These are phyloP conservation scores for Cyberlindnera xishuangbannaensis DNA, from an alignment of 805 yeast genomes.

Conservation along the genomic window DNA sequence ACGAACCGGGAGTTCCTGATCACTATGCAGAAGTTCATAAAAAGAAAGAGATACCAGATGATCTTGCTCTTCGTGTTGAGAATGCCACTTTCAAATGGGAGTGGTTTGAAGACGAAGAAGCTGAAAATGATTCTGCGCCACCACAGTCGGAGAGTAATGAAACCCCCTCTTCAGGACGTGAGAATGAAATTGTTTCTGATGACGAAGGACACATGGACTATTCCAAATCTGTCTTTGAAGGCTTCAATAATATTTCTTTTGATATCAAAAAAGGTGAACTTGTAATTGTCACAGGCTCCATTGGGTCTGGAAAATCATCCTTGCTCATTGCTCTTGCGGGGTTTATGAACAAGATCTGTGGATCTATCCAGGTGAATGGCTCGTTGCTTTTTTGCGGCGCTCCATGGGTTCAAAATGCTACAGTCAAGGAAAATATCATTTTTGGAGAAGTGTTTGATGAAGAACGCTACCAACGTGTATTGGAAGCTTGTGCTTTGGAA, in stretches of 20 bases:
- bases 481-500: constrained; percentile 53
- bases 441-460: constrained; percentile 52
- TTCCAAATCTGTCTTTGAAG: constrained; percentile 10
- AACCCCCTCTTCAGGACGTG: background rate
- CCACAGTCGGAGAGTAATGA: no score
- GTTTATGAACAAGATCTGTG: constrained; percentile 48
- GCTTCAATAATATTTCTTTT: constrained; percentile 11
- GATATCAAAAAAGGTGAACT: constrained; percentile 55
- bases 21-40: no score
- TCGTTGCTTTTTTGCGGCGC: constrained; percentile 41
- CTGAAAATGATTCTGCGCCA: background rate
- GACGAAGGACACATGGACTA: constrained; percentile 11
- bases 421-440: constrained; percentile 58
- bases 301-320: constrained; percentile 76
- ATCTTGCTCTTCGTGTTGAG: constrained; percentile 42
- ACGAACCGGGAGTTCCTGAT: constrained; percentile 32
- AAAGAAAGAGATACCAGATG: constrained; percentile 15
- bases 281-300: constrained; percentile 67
- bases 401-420: constrained; percentile 76
- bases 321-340: constrained; percentile 63
- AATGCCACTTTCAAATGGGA: constrained; percentile 70
- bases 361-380: constrained; percentile 46
- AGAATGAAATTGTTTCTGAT: constrained; percentile 15
- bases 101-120: constrained; percentile 33
- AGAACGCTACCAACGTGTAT: constrained; percentile 42